phyloP scores from a whole-genome alignment of 805 yeast species.

The Candida lessepsii region DNA sequence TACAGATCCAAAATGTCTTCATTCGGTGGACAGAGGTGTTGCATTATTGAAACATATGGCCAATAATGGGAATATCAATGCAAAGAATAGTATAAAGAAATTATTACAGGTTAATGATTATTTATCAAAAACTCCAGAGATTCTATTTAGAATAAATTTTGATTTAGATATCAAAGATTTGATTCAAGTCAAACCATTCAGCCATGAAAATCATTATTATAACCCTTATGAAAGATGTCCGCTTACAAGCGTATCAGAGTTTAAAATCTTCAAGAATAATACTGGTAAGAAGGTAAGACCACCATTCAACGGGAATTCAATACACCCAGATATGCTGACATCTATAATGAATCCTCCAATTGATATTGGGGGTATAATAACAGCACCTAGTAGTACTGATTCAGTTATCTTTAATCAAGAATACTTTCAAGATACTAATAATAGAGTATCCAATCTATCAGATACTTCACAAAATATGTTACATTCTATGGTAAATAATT shows the following conservation, averaged over 20 bases:
- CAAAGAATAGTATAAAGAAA: constrained; percentile 28
- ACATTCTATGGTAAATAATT: constrained; percentile 21
- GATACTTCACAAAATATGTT: constrained; percentile 16
- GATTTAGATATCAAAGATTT: constrained; percentile 16
- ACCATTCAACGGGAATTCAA: neutral
- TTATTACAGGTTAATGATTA: constrained; percentile 25
- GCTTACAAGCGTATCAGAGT: constrained; percentile 12
- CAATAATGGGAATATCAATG: constrained; percentile 33
- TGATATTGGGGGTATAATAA: neutral
- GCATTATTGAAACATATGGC: constrained; percentile 37
- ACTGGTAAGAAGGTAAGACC: neutral
- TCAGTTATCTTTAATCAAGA: constrained; percentile 4
- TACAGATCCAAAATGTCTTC: constrained; percentile 13
- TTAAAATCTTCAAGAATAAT: constrained; percentile 12
- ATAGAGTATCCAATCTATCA: constrained; percentile 14
- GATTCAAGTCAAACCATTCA: constrained; percentile 5
- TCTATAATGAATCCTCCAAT: constrained; percentile 1
- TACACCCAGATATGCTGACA: neutral
- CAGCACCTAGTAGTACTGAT: constrained; percentile 2
- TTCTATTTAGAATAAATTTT: constrained; percentile 22
- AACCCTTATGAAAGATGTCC: constrained; percentile 16
- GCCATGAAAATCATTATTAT: constrained; percentile 12
- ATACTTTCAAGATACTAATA: constrained; percentile 13
- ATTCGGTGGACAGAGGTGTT: constrained; percentile 24
- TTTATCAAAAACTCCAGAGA: constrained; percentile 24